phyloP scores from a whole-genome alignment of 169 alveolate species.

The Plasmodium reichenowi region DNA sequence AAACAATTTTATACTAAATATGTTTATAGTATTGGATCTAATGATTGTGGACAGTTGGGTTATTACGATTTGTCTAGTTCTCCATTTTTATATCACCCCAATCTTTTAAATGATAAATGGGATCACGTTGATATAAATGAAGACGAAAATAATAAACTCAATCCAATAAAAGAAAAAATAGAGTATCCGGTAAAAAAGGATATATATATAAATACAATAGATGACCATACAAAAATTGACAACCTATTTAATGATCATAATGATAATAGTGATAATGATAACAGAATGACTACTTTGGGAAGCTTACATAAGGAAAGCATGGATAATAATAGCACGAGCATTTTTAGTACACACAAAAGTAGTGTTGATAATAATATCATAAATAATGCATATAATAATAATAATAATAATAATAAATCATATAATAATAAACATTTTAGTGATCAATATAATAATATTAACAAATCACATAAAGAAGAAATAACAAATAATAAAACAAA shows the following conservation, averaged over 20 bases:
- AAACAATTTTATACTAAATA: slow-evolving; percentile 35
- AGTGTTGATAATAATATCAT: background rate
- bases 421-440: background rate
- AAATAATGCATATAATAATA: background rate
- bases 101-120: background rate
- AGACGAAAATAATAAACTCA: background rate
- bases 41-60: slow-evolving; percentile 95
- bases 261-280: background rate
- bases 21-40: slow-evolving; percentile 96
- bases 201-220: background rate
- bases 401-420: background rate
- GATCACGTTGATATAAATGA: background rate
- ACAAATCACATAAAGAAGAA: background rate
- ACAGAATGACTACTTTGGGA: background rate
- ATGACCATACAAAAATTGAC: background rate
- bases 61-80: slow-evolving; percentile 31
- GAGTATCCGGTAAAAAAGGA: background rate
- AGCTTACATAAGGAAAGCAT: background rate
- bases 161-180: background rate
- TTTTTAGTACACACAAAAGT: too few species aligned
- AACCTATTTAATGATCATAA: background rate
- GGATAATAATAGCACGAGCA: too few species aligned
- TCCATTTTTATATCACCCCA: background rate
- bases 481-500: background rate
- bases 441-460: background rate